These are phyloP conservation scores for Pholiota microspora DNA, from an alignment of 768 basidiomycete genomes.

Conservation along the genomic window DNA sequence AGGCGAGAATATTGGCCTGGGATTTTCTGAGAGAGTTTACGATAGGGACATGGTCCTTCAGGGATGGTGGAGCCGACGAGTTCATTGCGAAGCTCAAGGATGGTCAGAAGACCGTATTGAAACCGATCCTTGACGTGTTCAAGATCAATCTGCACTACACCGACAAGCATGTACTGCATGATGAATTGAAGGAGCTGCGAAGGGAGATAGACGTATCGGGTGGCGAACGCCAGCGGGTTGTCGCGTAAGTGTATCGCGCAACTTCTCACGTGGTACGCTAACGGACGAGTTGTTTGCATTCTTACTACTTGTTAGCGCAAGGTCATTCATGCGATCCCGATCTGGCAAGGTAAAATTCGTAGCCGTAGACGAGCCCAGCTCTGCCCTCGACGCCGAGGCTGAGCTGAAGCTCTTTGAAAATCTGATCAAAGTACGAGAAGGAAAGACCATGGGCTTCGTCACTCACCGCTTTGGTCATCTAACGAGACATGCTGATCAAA, in stretches of 20 bases:
- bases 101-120: conserved; percentile 36
- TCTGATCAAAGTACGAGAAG: conserved; percentile 32
- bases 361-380: conserved; percentile 55
- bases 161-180: conserved; percentile 27
- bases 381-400: conserved; percentile 49
- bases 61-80: conserved; percentile 41
- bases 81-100: conserved; percentile 36
- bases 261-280: neutral
- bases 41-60: conserved; percentile 23
- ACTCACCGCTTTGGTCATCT: conserved; percentile 52
- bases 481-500: conserved; percentile 44
- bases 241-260: conserved; percentile 32
- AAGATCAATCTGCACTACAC: conserved; percentile 29
- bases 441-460: conserved; percentile 53
- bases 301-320: conserved; percentile 29
- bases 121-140: conserved; percentile 26
- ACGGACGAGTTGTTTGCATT: conserved; percentile 1
- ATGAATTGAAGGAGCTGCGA: conserved; percentile 21
- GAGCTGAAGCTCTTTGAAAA: conserved; percentile 45
- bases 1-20: conserved; percentile 35
- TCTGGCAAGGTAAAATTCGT: conserved; percentile 39
- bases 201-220: conserved; percentile 34
- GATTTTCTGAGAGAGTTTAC: conserved; percentile 12
- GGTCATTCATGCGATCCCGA: conserved; percentile 39
- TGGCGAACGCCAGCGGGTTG: conserved; percentile 48